A percentile compares a stretch with the other conserved stretches of the same genome.
phyloP scores from a whole-genome alignment of 176 grass and related monocot species.

The Oropetium thomaeum region DNA sequence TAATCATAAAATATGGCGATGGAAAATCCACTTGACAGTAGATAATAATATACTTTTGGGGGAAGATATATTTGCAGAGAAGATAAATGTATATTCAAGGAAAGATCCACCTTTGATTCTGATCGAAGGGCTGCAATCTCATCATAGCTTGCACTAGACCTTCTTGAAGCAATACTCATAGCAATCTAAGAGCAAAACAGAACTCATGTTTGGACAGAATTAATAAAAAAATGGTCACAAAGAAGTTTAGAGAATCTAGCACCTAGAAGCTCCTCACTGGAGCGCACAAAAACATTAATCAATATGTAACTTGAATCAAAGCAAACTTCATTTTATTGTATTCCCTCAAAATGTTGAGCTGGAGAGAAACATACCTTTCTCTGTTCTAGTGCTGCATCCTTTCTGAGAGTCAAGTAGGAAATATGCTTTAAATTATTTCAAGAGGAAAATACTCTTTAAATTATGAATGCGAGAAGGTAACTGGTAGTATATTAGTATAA shows the following conservation, averaged over 20 bases:
- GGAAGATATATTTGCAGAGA: neutral
- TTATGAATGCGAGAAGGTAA: slow-evolving; percentile 7
- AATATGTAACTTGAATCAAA: slow-evolving; percentile 17
- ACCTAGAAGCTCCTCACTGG: slow-evolving; percentile 9
- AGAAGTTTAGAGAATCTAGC: neutral
- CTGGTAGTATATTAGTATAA: slow-evolving; percentile 11
- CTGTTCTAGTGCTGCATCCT: slow-evolving; percentile 56
- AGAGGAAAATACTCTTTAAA: too few relatives aligned
- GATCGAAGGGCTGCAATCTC: slow-evolving; percentile 40
- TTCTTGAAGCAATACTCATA: slow-evolving; percentile 51
- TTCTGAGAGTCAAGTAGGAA: slow-evolving; percentile 59
- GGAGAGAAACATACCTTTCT: slow-evolving; percentile 58
- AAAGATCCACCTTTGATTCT: slow-evolving; percentile 57
- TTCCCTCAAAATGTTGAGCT: slow-evolving; percentile 24
- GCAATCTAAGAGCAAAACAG: slow-evolving; percentile 45
- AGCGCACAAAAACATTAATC: neutral
- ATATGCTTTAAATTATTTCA: slow-evolving; percentile 36
- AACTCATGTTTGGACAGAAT: slow-evolving; percentile 32
- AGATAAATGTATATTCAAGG: slow-evolving; percentile 3
- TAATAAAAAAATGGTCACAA: slow-evolving; percentile 22
- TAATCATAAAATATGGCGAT: slow-evolving; percentile 17
- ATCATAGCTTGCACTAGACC: slow-evolving; percentile 43
- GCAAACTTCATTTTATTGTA: slow-evolving; percentile 1
- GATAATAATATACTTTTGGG: neutral
- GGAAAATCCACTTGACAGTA: slow-evolving; percentile 17